These are phyloP conservation scores for Boletus sp. DNA, from an alignment of 1,284 basidiomycete species.

Conservation along the genomic window DNA sequence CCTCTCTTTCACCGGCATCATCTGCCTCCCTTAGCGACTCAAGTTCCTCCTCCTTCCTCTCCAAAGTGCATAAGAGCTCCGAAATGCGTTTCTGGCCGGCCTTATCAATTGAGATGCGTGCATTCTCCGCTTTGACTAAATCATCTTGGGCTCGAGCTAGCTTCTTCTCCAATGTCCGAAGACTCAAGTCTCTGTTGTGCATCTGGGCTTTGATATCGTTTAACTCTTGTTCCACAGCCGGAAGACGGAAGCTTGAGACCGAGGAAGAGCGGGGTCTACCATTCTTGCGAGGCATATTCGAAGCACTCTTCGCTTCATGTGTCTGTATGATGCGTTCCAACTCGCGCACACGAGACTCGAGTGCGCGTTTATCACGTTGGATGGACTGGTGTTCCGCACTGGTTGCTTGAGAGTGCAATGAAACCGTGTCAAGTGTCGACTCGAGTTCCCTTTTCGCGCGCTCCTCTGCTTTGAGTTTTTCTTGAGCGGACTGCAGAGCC, in stretches of 20 bases:
- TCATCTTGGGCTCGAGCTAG: conserved; percentile 46
- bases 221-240: conserved; percentile 53
- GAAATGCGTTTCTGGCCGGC: conserved; percentile 40
- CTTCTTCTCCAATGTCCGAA: conserved; percentile 43
- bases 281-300: conserved; percentile 30
- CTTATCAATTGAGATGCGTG: conserved; percentile 52
- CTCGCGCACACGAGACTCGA: conserved; percentile 54
- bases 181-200: conserved; percentile 41
- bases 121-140: conserved; percentile 54
- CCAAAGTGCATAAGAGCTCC: conserved; percentile 42
- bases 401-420: conserved; percentile 48
- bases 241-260: conserved; percentile 45
- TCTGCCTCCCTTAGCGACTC: conserved; percentile 38
- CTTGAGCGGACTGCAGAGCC: conserved; percentile 45
- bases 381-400: conserved; percentile 43
- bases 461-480: conserved; percentile 50
- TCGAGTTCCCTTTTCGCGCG: conserved; percentile 52
- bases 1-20: conserved; percentile 43
- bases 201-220: conserved; percentile 42
- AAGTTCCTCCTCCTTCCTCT: conserved; percentile 58
- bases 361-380: conserved; percentile 50
- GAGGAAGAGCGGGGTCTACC: conserved; percentile 47
- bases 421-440: conserved; percentile 52
- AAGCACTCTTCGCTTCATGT: conserved; percentile 32
- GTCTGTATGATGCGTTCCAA: conserved; percentile 45